Evolutionary conservation across 352 stramenopile genomes (phyloP).

Genomic region (Phytophthora colocasiae): DNA sequence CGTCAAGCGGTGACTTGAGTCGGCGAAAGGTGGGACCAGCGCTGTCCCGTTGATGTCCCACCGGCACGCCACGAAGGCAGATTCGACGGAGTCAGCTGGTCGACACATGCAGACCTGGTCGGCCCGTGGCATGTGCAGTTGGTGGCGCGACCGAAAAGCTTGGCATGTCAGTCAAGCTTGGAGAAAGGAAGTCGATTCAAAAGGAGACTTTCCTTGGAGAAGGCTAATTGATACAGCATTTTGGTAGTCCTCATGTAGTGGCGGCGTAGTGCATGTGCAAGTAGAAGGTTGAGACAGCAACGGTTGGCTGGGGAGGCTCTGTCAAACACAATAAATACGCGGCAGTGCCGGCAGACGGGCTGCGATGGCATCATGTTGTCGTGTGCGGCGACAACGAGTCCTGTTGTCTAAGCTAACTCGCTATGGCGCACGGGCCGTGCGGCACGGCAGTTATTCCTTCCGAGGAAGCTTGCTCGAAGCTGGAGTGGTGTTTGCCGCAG

Average conservation of each 20-base stretch:
- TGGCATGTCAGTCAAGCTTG: not conserved
- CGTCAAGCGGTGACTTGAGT: not conserved
- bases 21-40: constrained; percentile 12
- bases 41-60: constrained; percentile 4
- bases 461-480: not conserved
- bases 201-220: no score
- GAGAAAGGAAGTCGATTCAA: not conserved
- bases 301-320: not conserved
- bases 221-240: no score
- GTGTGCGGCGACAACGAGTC: not conserved
- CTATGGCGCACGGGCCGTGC: no score
- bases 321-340: not conserved
- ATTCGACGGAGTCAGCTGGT: constrained; percentile 15
- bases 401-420: not conserved
- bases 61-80: constrained; percentile 7
- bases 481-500: no score
- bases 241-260: no score
- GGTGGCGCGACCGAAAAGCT: constrained; percentile 5
- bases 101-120: constrained; percentile 9
- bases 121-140: constrained; percentile 5
- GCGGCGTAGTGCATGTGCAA: no score
- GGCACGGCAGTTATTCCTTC: not conserved
- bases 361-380: not conserved
- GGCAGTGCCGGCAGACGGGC: not conserved
- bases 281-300: no score